Conservation (phyloP, 176 grass and related monocot genomes). For the Phyllostachys edulis region DNA sequence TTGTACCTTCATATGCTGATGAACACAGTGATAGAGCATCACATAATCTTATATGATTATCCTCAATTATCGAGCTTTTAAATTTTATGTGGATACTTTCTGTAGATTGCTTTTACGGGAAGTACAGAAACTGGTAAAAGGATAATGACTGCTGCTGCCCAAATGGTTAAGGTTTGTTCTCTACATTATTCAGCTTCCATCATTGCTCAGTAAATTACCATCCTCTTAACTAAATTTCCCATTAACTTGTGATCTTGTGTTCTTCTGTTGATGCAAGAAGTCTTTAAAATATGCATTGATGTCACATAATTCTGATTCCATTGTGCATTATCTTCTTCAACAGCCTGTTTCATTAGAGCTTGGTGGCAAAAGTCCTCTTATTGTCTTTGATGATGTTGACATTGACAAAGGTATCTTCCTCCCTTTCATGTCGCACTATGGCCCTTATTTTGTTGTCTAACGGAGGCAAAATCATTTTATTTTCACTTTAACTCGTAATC, state of each 20-base stretch:
- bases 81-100: conserved; percentile 13
- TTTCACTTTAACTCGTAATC: not conserved
- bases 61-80: not conserved
- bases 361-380: conserved; percentile 94
- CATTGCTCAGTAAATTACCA: not conserved
- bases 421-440: conserved; percentile 1
- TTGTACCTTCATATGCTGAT: conserved; percentile 22
- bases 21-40: not conserved
- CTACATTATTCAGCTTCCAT: not conserved
- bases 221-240: not conserved
- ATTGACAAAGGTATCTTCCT: conserved; percentile 81
- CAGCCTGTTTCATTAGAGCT: conserved; percentile 99
- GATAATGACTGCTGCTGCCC: conserved; percentile 87
- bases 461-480: not conserved
- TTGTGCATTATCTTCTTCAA: conserved; percentile 25
- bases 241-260: conserved; percentile 6
- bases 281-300: not conserved
- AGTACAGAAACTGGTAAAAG: conserved; percentile 85
- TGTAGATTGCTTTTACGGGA: conserved; percentile 93
- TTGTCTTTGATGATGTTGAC: conserved; percentile 94
- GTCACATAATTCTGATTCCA: conserved; percentile 11
- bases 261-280: conserved; percentile 8
- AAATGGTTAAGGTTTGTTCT: conserved; percentile 85
- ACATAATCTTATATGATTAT: conserved; percentile 1
- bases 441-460: conserved; percentile 3